phyloP scores from a whole-genome alignment of 495 filamentous ascomycete genomes.

The Neurospora sp. region DNA sequence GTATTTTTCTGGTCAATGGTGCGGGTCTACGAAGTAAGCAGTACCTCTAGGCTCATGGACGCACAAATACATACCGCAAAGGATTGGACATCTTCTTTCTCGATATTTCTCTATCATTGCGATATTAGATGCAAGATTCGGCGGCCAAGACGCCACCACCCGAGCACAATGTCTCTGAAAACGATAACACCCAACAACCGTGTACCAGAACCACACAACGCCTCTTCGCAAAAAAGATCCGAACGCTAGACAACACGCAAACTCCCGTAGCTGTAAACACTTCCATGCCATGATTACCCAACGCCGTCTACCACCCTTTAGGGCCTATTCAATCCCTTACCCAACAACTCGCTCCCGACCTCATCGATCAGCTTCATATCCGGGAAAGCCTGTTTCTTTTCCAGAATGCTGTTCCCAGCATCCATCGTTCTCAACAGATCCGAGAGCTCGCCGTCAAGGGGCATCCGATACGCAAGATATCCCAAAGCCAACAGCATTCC shows the following conservation, averaged over 20 bases:
- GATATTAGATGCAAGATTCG: background rate
- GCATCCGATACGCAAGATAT: constrained; percentile 58
- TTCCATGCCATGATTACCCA: background rate
- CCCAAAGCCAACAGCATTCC: constrained; percentile 66
- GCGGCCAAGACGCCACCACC: background rate
- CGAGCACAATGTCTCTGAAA: background rate
- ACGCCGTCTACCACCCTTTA: constrained; percentile 4
- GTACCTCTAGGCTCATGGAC: background rate
- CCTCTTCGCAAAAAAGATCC: background rate
- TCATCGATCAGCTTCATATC: constrained; percentile 51
- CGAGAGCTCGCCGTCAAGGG: constrained; percentile 56
- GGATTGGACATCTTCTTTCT: background rate
- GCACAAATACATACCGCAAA: background rate
- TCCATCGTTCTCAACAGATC: constrained; percentile 69
- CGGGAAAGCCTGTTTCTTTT: constrained; percentile 42
- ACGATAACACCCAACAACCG: background rate
- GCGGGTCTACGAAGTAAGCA: background rate
- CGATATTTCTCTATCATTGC: background rate
- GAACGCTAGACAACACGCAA: background rate
- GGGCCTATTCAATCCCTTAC: constrained; percentile 27
- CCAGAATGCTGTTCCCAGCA: constrained; percentile 46
- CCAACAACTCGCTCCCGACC: constrained; percentile 36
- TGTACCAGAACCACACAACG: background rate
- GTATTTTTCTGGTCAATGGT: background rate
- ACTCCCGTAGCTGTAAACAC: background rate